Evolutionary conservation across 768 basidiomycete species (phyloP), one percentile per base, ranked within the genome.

Genomic region (Leucosporidium creatinivorum): DNA sequence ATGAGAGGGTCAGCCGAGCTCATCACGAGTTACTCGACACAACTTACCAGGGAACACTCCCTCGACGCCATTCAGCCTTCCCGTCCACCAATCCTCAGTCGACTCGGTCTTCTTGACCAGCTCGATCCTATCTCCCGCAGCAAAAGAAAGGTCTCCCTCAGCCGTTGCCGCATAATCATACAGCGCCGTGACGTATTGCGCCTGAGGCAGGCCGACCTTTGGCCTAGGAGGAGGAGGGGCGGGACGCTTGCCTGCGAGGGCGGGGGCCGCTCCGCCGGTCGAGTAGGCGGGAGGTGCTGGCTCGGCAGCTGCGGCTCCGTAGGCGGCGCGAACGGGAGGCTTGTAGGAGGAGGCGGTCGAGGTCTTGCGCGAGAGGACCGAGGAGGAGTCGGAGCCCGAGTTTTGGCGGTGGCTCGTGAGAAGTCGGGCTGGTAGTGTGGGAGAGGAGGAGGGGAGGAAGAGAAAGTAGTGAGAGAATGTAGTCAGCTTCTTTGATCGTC

Each of bases 21-120:
- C 54, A 55, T 13, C 23, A 8, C n/a, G 17, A 55, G 54, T 23
- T 23, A 13, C 25, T 51, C 21, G 23, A 51, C 17, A 23, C 21
- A 51, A 55, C 54, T 18, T 36, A 58, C 60, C 90, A 63, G 93
- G 94, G 80, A 97, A 97, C 21, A 93, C 88, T 12, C 93, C 93
- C 77, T 90, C 85, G 69, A 78, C 77, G 10, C 92, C 92, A 71
- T 90, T 86, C 73, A 94, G 62, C 74, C 84, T 83, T 10, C 94
- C 93, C 31, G 93, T 96, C 94, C 94, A 98, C 93, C 93, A 97
- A 76, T 98, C 93, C 76, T 98, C 91, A 31, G 86, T 76, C 74
- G 86, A 93, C 10, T 83, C 84, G 23, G 87, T 86, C 78, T 84
- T 85, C 78, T 93, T 87, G 47, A 96, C 83, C 62, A 98, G 81